Evolutionary conservation across 805 yeast species (phyloP).

Genomic region (Candida ulmi): DNA sequence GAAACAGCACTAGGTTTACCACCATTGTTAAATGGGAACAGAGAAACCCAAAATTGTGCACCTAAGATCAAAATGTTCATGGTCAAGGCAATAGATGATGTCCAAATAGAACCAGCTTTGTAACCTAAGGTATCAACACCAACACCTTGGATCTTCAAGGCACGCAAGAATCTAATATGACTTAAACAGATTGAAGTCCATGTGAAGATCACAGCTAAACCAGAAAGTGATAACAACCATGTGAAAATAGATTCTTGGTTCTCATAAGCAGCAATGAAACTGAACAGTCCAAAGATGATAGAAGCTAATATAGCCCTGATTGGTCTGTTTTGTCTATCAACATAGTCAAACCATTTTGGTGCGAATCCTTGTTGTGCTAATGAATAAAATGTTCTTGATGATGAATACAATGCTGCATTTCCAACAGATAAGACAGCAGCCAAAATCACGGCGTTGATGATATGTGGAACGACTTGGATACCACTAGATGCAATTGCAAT

Average conservation of each 20-base stretch:
- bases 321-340: conserved; percentile 58
- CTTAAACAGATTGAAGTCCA: conserved; percentile 53
- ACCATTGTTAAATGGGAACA: conserved; percentile 46
- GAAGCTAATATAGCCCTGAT: conserved; percentile 45
- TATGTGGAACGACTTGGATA: conserved; percentile 51
- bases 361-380: conserved; percentile 58
- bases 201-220: conserved; percentile 56
- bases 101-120: conserved; percentile 38
- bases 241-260: conserved; percentile 53
- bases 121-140: conserved; percentile 44
- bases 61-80: conserved; percentile 43
- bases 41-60: conserved; percentile 62
- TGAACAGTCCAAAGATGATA: conserved; percentile 47
- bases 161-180: conserved; percentile 53
- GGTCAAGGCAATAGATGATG: conserved; percentile 43
- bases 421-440: conserved; percentile 56
- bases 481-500: conserved; percentile 54
- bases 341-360: conserved; percentile 43
- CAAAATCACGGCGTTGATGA: conserved; percentile 59
- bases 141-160: conserved; percentile 48
- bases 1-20: conserved; percentile 28
- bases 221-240: conserved; percentile 60
- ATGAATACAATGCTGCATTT: conserved; percentile 48
- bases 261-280: conserved; percentile 59
- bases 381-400: conserved; percentile 46